Base-by-base conservation (phyloP, 345 rosid genomes). In the Eucalyptus pauciflora region DNA sequence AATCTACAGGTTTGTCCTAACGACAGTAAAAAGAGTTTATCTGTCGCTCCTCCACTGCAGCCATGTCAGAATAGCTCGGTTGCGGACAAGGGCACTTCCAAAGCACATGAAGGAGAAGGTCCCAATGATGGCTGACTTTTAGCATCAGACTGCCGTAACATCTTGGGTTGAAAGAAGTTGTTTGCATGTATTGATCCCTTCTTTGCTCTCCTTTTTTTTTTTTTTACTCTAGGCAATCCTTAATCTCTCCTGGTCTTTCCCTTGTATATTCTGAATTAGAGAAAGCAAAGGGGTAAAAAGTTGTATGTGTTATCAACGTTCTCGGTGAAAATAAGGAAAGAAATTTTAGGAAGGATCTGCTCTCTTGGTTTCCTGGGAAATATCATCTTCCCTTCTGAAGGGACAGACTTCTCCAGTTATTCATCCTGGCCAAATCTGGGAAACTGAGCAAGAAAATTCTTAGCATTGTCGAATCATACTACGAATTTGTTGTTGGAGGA, bases 1-100 rank as follows among this genome's bases (percentile, higher is more conserved):
- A 52, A 15, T 18, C 48, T 46, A 41, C 89, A 89, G 50, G 91
- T 92, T 31, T 16, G 88, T 71, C 52, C 92, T 14, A 45, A 88
- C 37, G 95, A 93, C 51, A 85, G 64, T 87, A 91, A 89, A 60
- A 93, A 90, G 91, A 88, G 90, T 69, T 86, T 87, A 56, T 15
- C 85, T 86, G 64, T 87, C 88, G 88, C 91, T 89, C 88, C 91
- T 16, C 94, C 52, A 37, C 92, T 88, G 43, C 94, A 90, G 85
- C 94, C 90, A 52, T 88, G 91, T 31, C 43, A 27, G 90, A 92
- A 86, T 91, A 90, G 69, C 85, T 80, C 29, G 41, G 89, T 85
- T 87, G 87, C 88, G 48, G 94, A 93, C 90, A 92, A 88, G 88
- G 93, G 86, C 91, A 60, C 87, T 24, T 25, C 89, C 9, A 43